Evolutionary conservation across 2,329 filamentous ascomycete species (phyloP).

Genomic region (Orbilia brochopaga): DNA sequence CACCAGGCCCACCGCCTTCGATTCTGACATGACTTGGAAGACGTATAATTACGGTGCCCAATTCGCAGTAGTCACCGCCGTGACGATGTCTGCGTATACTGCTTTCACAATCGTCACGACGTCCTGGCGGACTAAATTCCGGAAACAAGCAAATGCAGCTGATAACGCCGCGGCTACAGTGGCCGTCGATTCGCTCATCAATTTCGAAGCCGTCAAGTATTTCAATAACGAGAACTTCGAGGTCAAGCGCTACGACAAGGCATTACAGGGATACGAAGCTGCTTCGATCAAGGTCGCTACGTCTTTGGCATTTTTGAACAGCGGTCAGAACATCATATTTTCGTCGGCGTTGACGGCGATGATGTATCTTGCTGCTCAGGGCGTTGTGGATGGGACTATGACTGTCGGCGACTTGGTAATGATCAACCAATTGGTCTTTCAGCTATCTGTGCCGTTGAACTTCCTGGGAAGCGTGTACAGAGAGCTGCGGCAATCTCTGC

Average conservation of each 20-base stretch:
- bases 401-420: slow-evolving; percentile 97
- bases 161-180: slow-evolving; percentile 96
- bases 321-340: slow-evolving; percentile 96
- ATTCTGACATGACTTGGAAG: slow-evolving; percentile 56
- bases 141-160: slow-evolving; percentile 91
- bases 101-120: slow-evolving; percentile 98
- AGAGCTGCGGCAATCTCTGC: slow-evolving; percentile 87
- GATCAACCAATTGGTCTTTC: slow-evolving; percentile 98
- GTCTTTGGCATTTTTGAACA: slow-evolving; percentile 89
- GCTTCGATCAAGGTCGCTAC: slow-evolving; percentile 97
- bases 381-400: slow-evolving; percentile 78
- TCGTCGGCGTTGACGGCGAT: slow-evolving; percentile 90
- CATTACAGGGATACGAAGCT: slow-evolving; percentile 83
- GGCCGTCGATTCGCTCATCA: slow-evolving; percentile 94
- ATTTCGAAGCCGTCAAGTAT: slow-evolving; percentile 99
- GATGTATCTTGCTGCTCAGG: slow-evolving; percentile 96
- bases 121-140: slow-evolving; percentile 95
- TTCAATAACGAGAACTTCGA: slow-evolving; percentile 99
- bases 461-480: slow-evolving; percentile 98
- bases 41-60: slow-evolving; percentile 93
- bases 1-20: neutral
- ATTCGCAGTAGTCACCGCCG: slow-evolving; percentile 86
- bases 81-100: slow-evolving; percentile 91
- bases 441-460: slow-evolving; percentile 94
- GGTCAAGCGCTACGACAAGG: slow-evolving; percentile 85